Evolutionary conservation across 345 rosid genomes (phyloP), one percentile per base, ranked within the genome.

Genomic region (Laguncularia racemosa): DNA sequence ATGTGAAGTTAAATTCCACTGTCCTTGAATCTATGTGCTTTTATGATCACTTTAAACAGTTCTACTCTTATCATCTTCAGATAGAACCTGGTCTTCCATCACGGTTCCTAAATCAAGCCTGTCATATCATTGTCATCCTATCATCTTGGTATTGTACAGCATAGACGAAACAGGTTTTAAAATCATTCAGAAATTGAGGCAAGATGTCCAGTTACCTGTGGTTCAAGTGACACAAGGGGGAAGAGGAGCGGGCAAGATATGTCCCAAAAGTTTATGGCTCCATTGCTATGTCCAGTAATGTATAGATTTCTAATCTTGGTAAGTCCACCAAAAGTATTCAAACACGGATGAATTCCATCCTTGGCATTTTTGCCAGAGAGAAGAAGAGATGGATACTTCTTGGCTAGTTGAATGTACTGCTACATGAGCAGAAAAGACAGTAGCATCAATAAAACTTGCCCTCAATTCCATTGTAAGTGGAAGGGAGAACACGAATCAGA

Each of bases 201-300:
- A 33, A 54, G 46, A 33, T 33, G 11, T 33, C 6, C 28, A 23
- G 14, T 52, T 73, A 88, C 98, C 95, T 89, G 96, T 53, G 86
- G 95, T 73, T 77, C 88, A 49, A 89, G 44, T 20, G 79, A 76
- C 55, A 89, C 61, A 62, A 84, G 44, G 21, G 83, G 98, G 69
- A 83, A 56, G 38, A 67, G 71, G 64, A 86, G 61, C 46, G 91
- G 84, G 64, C 89, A 86, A 16, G 93, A 70, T 61, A 78, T 70
- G 71, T 92, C 95, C 98, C 96, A 92, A 55, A 92, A 81, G 58
- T 88, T 66, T 62, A 84, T 74, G 46, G 82, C 75, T 67, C 98
- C 98, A 72, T 89, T 86, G 57, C 79, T 74, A 57, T 89, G 98
- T 43, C 98, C 98, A 38, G 91, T 80, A 66, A 92, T 76, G 72